phyloP scores from a whole-genome alignment of 768 basidiomycete genomes.

The Agaricus subrufescens region DNA sequence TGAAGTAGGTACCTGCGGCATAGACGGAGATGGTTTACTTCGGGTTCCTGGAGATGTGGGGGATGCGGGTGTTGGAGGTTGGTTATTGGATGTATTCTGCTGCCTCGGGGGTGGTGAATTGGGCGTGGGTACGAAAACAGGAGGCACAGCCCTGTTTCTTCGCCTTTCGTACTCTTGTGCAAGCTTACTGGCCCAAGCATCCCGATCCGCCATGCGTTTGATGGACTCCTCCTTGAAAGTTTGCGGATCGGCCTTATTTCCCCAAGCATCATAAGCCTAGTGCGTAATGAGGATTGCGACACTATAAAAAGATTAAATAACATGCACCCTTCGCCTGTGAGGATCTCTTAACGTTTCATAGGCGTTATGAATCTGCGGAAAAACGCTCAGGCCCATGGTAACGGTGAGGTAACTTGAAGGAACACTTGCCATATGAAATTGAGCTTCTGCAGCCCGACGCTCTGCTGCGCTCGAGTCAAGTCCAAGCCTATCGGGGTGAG shows the following conservation, averaged over 20 bases:
- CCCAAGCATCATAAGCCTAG: slow-evolving; percentile 11
- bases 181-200: slow-evolving; percentile 13
- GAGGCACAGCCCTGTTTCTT: slow-evolving; percentile 1
- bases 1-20: background rate
- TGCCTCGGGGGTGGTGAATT: background rate
- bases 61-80: background rate
- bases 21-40: background rate
- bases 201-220: slow-evolving; percentile 12
- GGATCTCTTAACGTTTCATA: slow-evolving; percentile 56
- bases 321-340: slow-evolving; percentile 47
- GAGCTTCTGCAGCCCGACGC: slow-evolving; percentile 48
- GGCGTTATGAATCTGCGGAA: slow-evolving; percentile 52
- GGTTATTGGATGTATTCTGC: background rate
- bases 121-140: background rate
- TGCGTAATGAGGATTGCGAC: background rate
- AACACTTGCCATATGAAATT: slow-evolving; percentile 53
- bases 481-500: slow-evolving; percentile 70
- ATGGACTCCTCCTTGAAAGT: slow-evolving; percentile 7
- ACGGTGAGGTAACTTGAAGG: background rate
- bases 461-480: slow-evolving; percentile 45
- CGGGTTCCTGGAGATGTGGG: background rate
- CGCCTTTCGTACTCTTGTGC: slow-evolving; percentile 10
- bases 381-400: background rate
- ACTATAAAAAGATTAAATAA: background rate
- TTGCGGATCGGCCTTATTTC: slow-evolving; percentile 9